Conservation (phyloP, 2,329 filamentous ascomycete species). For the Pestalotiopsis sp. region DNA sequence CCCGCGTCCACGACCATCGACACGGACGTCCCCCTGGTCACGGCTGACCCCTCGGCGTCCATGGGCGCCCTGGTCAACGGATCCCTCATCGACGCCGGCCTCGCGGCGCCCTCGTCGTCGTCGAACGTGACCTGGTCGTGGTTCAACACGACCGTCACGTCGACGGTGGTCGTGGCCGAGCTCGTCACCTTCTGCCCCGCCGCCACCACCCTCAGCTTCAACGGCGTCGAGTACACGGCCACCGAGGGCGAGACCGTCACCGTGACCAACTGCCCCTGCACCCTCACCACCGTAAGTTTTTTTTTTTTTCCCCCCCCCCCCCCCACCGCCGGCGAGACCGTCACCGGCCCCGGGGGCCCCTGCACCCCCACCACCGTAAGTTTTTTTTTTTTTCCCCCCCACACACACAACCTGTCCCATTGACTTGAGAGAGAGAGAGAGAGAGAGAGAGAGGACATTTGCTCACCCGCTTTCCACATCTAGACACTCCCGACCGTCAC, state of each 20-base stretch:
- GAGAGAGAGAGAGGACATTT: not conserved
- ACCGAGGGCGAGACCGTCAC: conserved; percentile 55
- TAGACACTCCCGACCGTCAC: conserved; percentile 10
- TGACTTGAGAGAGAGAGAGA: no score
- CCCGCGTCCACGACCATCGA: conserved; percentile 5
- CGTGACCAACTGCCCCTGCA: conserved; percentile 56
- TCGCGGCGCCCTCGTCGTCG: not conserved
- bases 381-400: no score
- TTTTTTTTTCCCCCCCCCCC: no score
- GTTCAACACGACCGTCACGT: conserved; percentile 27
- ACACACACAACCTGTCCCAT: no score
- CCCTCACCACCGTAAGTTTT: conserved; percentile 32
- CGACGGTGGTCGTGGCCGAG: conserved; percentile 23
- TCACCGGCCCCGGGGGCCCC: no score
- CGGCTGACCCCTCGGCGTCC: not conserved
- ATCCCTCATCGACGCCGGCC: not conserved
- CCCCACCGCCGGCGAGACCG: no score
- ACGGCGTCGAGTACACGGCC: conserved; percentile 52
- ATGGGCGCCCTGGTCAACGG: conserved; percentile 13
- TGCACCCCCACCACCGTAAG: no score
- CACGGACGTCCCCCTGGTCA: not conserved
- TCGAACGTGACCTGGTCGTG: conserved; percentile 20
- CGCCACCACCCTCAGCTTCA: conserved; percentile 52
- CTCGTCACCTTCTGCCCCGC: conserved; percentile 38
- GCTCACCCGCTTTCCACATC: not conserved